Base-by-base conservation (phyloP, 257 asterid species). In the Solanum ossicruentum region DNA sequence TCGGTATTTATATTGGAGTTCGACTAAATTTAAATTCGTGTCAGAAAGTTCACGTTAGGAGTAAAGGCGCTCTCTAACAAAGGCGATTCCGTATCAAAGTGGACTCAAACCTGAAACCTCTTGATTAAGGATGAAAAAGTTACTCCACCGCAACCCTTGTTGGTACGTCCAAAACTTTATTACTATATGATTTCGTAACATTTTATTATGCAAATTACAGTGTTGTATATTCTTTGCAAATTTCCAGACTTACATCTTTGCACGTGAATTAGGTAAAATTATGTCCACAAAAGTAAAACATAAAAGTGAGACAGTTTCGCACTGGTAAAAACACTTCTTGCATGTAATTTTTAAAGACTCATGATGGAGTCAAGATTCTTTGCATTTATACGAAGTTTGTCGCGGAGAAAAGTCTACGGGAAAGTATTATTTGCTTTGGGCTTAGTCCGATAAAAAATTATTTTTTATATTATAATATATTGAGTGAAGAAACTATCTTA, bases 11-110 rank as follows among this genome's bases (percentile, higher is more conserved):
- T 0, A 28, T 28, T 28, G 2, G 32, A 28, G 32, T 32, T 0
- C 36, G 36, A 32, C 3, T 32, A 32, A 32, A 32, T 32, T 32
- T 0, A 0, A 0, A 28, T 28, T 28, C 3, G 32, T 0, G 3
- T 28, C 3, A 0, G 3, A 0, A 28, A 28, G 32, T 28, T 0
- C 36, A 32, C 3, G 0, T 2, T 32, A 1, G 3, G 3, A 3
- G 3, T 28, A 28, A 28, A 28, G 0, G 3, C 3, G 32, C 32
- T 28, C 32, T 3, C 36, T 3, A 32, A 32, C 36, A 32, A 32
- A 32, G 0, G 3, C 3, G 0, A 32, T 32, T 32, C 0, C 36
- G 0, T 32, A 32, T 1, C 36, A 3, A 32, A 3, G 1, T 3
- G 3, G 0, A 32, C 36, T 32, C 36, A 1, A 32, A 32, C 36